Base-by-base conservation (phyloP, 495 filamentous ascomycete genomes). In the Sabuloglossum arenarium region DNA sequence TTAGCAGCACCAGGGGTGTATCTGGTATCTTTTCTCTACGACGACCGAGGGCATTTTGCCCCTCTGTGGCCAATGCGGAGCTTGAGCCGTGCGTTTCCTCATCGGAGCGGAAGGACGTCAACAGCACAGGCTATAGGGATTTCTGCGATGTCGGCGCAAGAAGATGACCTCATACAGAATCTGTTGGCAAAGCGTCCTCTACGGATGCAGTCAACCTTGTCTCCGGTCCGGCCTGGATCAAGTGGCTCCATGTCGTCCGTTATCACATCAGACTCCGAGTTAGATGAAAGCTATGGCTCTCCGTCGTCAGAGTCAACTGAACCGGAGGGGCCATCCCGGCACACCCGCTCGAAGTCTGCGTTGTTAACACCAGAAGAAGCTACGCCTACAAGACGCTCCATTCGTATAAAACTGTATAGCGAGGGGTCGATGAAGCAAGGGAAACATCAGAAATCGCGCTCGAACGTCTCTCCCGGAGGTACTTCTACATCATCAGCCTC, bases 381-480 rank as follows among this genome's bases (percentile, higher is more conserved):
- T 57, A 69, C 74, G 51, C 85, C 79, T 58, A 67, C 80, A 2
- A 78, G 86, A 59, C 79, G 87, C 30, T 90, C 88, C 16, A 94
- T 95, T 59, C 77, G 88, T 29, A 94, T 97, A 61, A 94, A 93
- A 66, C 74, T 94, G 14, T 78, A 89, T 67, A 85, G 86, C 60
- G 89, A 96, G 63, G 86, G 94, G 49, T 70, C 73, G 1, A 66
- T 76, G 58, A 71, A 75, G 59, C 74, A 79, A 61, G 77, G 82
- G 59, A 83, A 79, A 61, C 76, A 77, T 61, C 39, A 65, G 60
- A 28, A 58, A 61, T 49, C 57, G 1, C 34, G 46, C n/a, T 23
- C 31, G n/a, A 0, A 19, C 27, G 4, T n/a, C 4, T 56, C 21
- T 14, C 14, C n/a, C 24, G 21, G 39, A 11, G 45, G 16, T 23